Percentiles rank a stretch among this genome's conserved stretches.
phyloP scores from a whole-genome alignment of 2,329 filamentous ascomycete genomes.

The Clonostachys sp. region DNA sequence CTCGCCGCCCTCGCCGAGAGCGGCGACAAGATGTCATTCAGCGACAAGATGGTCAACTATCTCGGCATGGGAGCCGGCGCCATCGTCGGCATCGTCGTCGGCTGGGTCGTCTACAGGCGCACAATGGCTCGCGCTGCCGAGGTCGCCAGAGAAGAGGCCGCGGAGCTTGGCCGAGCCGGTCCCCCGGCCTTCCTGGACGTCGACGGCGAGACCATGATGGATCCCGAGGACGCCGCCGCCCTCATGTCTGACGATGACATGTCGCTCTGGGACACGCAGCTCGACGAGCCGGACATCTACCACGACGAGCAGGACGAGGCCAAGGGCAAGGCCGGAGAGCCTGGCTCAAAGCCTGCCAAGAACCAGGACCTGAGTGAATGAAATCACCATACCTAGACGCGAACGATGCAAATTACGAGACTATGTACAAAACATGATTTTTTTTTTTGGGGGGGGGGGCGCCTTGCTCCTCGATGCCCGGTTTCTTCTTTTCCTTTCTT shows the following conservation, averaged over 20 bases:
- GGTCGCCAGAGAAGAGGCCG: conserved; percentile 37
- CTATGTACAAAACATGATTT: too few relatives aligned
- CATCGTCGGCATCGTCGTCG: conserved; percentile 68
- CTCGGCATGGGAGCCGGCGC: conserved; percentile 70
- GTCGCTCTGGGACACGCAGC: conserved; percentile 45
- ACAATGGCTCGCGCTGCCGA: conserved; percentile 60
- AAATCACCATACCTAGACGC: too few relatives aligned
- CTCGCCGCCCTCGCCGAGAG: conserved; percentile 79
- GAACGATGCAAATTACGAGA: too few relatives aligned
- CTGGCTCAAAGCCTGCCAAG: neutral
- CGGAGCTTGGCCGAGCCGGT: conserved; percentile 22
- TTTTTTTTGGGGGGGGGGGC: too few relatives aligned
- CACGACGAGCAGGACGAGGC: conserved; percentile 25
- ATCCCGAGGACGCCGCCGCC: conserved; percentile 45
- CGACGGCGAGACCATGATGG: conserved; percentile 32
- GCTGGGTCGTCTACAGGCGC: conserved; percentile 77
- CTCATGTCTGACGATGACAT: conserved; percentile 57
- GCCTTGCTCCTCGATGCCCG: too few relatives aligned
- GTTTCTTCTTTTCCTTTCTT: too few relatives aligned
- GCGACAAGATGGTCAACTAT: conserved; percentile 80
- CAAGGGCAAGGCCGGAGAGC: conserved; percentile 10
- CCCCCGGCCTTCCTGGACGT: conserved; percentile 30
- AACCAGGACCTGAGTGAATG: too few relatives aligned
- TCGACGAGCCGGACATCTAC: conserved; percentile 8
- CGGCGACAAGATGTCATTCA: conserved; percentile 75